These are phyloP conservation scores for Diplodia mutila DNA, from an alignment of 2,329 filamentous ascomycete species.

Conservation along the genomic window DNA sequence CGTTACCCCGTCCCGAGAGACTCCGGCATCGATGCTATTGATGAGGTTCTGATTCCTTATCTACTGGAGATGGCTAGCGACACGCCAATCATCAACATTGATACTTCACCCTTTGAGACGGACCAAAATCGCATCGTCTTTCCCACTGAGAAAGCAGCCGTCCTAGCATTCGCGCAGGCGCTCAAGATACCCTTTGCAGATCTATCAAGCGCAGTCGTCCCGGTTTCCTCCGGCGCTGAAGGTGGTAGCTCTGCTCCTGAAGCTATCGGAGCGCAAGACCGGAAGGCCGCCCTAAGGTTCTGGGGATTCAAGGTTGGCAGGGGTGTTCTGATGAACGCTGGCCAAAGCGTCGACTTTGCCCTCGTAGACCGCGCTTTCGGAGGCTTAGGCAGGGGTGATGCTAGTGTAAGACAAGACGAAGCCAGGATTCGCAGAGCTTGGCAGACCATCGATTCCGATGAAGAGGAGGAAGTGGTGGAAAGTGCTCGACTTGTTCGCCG, in stretches of 20 bases:
- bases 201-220: conserved; percentile 47
- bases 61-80: conserved; percentile 56
- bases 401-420: conserved; percentile 47
- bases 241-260: conserved; percentile 30
- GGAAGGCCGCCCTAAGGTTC: conserved; percentile 51
- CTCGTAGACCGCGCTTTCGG: conserved; percentile 66
- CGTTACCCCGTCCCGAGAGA: conserved; percentile 58
- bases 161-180: conserved; percentile 59
- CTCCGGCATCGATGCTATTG: conserved; percentile 57
- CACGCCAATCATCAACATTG: conserved; percentile 58
- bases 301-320: conserved; percentile 65
- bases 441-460: conserved; percentile 53
- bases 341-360: conserved; percentile 59
- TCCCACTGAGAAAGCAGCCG: conserved; percentile 57
- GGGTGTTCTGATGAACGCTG: conserved; percentile 62
- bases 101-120: conserved; percentile 61
- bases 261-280: conserved; percentile 45
- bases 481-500: conserved; percentile 12
- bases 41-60: conserved; percentile 63
- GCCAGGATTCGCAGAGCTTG: conserved; percentile 43
- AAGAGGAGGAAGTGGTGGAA: conserved; percentile 47
- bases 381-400: conserved; percentile 55
- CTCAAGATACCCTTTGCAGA: conserved; percentile 58
- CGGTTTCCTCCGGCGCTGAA: conserved; percentile 24
- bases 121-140: conserved; percentile 59